Evolutionary conservation across 116 monocot genomes (phyloP), one percentile per base, ranked within the genome.

Genomic region (Cymodocea nodosa): DNA sequence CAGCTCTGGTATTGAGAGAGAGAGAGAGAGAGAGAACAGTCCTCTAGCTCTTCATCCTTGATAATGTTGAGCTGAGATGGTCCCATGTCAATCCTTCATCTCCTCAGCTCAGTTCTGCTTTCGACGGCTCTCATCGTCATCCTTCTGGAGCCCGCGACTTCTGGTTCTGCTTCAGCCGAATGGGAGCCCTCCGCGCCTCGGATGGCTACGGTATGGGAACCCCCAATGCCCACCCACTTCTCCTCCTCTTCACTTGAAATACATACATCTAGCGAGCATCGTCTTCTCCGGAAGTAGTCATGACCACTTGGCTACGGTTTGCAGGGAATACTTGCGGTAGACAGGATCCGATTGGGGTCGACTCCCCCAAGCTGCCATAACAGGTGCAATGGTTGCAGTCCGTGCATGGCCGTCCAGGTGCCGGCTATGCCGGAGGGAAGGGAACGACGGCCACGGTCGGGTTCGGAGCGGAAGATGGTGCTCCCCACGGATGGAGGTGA

Each of bases 321-420:
- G 5, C 20, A 84, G 94, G 81, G 69, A 12, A 49, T 23, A 36
- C 71, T 77, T 80, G 18, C 80, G 89, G 95, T 84, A 70, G 91
- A 90, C 9, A 92, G 89, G 69, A 74, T 82, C 23, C 49, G 98
- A 58, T 58, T 98, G 68, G 98, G 98, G 0, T 98, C 98, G 50
- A 92, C 75, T 23, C 98, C 98, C 23, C 98, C 98, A 9, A 97
- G 85, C 76, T 97, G 97, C 78, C 91, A 77, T 71, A 92, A 86
- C 82, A 77, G 92, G 57, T 98, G 98, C 86, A 82, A 75, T 19
- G 73, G 52, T 8, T 98, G 98, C 82, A 77, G 81, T 71, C 98
- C 98, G 0, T 98, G 98, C 84, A 74, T 63, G 55, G 84, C 98
- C 15, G 84, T 98, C 25, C 92, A 98, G 69, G 89, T 98, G 20